phyloP scores from a whole-genome alignment of 257 asterid species.

The Solanum ahanhuiri region DNA sequence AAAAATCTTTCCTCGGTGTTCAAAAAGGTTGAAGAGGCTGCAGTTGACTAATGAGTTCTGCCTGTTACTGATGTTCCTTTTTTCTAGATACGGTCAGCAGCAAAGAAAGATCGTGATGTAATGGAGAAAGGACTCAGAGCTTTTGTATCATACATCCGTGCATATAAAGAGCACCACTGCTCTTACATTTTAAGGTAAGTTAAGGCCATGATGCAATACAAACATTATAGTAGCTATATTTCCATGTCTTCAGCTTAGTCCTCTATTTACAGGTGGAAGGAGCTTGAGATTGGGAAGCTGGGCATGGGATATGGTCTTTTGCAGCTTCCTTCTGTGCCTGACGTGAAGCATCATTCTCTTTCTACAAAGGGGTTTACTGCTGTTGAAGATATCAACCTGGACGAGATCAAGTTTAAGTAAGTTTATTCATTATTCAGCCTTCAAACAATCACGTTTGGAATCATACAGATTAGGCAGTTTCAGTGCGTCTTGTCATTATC shows the following conservation, averaged over 20 bases:
- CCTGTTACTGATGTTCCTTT: neutral
- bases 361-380: conserved; percentile 69
- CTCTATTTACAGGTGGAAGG: conserved; percentile 64
- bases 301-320: conserved; percentile 90
- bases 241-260: neutral
- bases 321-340: conserved; percentile 90
- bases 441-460: neutral
- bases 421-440: neutral
- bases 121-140: conserved; percentile 96
- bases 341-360: conserved; percentile 72
- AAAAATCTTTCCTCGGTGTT: neutral
- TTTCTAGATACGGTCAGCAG: conserved; percentile 66
- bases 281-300: conserved; percentile 90
- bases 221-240: neutral
- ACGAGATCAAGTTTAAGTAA: conserved; percentile 55
- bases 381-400: conserved; percentile 54
- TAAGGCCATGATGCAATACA: neutral
- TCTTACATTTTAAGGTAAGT: conserved; percentile 72
- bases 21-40: neutral
- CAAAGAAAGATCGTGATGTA: conserved; percentile 77
- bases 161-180: conserved; percentile 90
- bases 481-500: neutral
- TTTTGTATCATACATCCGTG: conserved; percentile 84
- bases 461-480: neutral
- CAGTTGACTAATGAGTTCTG: neutral